Evolutionary conservation across 768 basidiomycete genomes (phyloP).

Genomic region (Suillus ampliporus): DNA sequence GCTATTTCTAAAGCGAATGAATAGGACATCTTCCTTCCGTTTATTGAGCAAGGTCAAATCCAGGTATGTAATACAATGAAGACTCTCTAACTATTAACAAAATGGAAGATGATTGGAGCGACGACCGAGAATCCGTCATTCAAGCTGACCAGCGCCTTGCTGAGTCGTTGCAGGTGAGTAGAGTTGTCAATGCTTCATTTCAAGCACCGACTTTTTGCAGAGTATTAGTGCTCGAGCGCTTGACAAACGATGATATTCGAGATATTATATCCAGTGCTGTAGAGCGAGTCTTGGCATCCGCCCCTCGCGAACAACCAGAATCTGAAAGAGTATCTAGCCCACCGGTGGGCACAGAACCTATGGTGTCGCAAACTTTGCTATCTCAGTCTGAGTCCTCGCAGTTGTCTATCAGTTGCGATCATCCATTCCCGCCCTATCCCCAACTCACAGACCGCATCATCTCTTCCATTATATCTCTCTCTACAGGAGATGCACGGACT

Average conservation of each 20-base stretch:
- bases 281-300: slow-evolving; percentile 36
- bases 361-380: slow-evolving; percentile 21
- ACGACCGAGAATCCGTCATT: slow-evolving; percentile 93
- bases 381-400: slow-evolving; percentile 26
- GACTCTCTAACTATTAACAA: slow-evolving; percentile 9
- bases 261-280: slow-evolving; percentile 63
- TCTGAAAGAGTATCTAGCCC: slow-evolving; percentile 4
- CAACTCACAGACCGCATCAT: slow-evolving; percentile 55
- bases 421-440: slow-evolving; percentile 33
- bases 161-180: slow-evolving; percentile 77
- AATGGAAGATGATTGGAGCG: slow-evolving; percentile 69
- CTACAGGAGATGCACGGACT: slow-evolving; percentile 75
- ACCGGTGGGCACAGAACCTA: slow-evolving; percentile 15
- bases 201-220: slow-evolving; percentile 44
- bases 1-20: slow-evolving; percentile 20
- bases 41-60: slow-evolving; percentile 77
- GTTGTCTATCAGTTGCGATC: slow-evolving; percentile 17
- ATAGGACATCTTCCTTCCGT: slow-evolving; percentile 82
- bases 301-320: neutral
- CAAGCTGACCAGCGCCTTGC: slow-evolving; percentile 72
- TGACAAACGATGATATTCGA: slow-evolving; percentile 65
- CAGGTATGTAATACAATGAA: slow-evolving; percentile 46
- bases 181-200: slow-evolving; percentile 14
- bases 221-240: slow-evolving; percentile 74
- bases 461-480: slow-evolving; percentile 55